These are phyloP conservation scores for Carex arenaria DNA, from an alignment of 202 grass and related monocot genomes.

Conservation along the genomic window DNA sequence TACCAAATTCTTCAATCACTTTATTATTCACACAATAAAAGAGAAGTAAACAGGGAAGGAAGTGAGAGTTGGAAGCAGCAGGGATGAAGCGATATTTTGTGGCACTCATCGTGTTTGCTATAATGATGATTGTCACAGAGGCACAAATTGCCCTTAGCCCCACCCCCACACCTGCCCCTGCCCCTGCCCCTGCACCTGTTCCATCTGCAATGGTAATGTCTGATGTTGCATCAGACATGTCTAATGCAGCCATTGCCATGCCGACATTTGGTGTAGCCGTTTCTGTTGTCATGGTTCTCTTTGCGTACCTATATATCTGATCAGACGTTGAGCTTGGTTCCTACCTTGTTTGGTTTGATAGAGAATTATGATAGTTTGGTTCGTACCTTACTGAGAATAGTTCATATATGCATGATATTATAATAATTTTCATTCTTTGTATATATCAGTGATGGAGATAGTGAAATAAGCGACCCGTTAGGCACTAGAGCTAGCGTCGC, in stretches of 20 bases:
- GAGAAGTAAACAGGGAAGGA: not conserved
- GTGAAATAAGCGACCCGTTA: no score
- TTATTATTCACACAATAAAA: not conserved
- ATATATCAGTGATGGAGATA: no score
- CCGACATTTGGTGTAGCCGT: not conserved
- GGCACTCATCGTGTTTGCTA: not conserved
- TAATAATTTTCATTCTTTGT: no score
- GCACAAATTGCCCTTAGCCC: not conserved
- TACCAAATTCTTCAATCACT: not conserved
- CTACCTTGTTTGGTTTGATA: not conserved
- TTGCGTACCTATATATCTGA: not conserved
- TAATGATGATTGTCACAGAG: not conserved
- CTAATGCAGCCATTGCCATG: not conserved
- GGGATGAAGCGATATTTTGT: not conserved
- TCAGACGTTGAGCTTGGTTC: not conserved
- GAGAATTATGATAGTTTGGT: no score
- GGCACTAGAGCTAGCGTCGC: no score
- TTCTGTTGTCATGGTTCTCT: not conserved
- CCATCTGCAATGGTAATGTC: not conserved
- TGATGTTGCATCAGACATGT: not conserved
- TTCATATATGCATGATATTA: no score
- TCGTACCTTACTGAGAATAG: no score
- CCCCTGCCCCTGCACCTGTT: not conserved
- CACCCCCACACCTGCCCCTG: not conserved
- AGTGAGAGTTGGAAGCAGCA: not conserved